These are phyloP conservation scores for Ceriops zippeliana DNA, from an alignment of 345 rosid genomes.

Conservation along the genomic window DNA sequence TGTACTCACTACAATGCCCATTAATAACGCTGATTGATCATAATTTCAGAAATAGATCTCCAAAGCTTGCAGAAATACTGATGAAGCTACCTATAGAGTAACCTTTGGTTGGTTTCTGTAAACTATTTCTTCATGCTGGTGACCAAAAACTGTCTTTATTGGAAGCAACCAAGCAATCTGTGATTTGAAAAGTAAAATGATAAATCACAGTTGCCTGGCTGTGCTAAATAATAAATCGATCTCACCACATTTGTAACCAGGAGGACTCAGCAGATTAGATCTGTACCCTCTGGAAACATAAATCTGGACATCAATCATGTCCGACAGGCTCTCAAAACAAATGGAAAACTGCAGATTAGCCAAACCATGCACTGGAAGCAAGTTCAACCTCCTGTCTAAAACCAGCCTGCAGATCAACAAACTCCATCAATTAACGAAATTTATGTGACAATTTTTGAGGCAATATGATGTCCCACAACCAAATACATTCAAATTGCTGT, in stretches of 20 bases:
- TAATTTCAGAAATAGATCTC: conserved; percentile 4
- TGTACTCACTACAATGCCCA: not conserved
- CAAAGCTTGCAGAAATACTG: not conserved
- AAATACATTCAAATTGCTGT: not conserved
- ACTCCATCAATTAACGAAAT: too few species aligned
- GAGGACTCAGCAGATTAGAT: not conserved
- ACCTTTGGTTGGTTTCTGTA: conserved; percentile 18
- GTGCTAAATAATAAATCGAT: conserved; percentile 39
- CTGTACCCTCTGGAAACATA: not conserved
- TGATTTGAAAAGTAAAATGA: conserved; percentile 26
- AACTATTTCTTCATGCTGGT: conserved; percentile 13
- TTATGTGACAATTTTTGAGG: too few species aligned
- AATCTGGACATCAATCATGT: conserved; percentile 7
- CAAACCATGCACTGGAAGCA: not conserved
- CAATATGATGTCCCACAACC: not conserved
- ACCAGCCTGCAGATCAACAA: not conserved
- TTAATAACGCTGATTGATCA: conserved; percentile 1
- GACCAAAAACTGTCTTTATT: conserved; percentile 20
- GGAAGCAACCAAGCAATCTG: conserved; percentile 42
- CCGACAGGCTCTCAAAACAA: not conserved
- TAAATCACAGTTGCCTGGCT: conserved; percentile 41
- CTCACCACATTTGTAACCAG: not conserved
- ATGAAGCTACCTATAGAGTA: conserved; percentile 7
- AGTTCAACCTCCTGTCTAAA: not conserved
- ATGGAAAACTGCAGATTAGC: conserved; percentile 24